Evolutionary conservation across 2,329 filamentous ascomycete species (phyloP), one percentile per base, ranked within the genome.

Genomic region (Penicillium sp.): DNA sequence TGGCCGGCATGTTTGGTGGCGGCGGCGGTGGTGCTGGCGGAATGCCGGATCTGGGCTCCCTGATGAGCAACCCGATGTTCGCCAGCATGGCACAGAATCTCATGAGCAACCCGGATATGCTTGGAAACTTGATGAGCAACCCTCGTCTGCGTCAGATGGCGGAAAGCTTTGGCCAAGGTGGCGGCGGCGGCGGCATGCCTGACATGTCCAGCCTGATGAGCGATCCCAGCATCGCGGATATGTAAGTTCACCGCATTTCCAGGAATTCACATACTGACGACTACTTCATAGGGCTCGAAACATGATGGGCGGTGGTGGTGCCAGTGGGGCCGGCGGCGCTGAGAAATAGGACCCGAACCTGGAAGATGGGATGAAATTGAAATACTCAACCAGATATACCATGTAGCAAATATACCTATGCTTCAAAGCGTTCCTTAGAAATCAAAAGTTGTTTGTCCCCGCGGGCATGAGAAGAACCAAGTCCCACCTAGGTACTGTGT

Each of bases 41-140:
- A 46, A 93, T 95, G 87, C 90, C 91, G 11, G 92, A 97, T 70
- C 77, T 99, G 19, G 75, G 82, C 56, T 82, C 82, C 56, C 84
- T 99, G 70, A 95, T 97, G 90, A 90, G 78, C 77, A 99, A 97
- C 77, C 93, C 93, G 48, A 97, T 97, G 93, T 95, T 99, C 75
- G 83, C 90, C 42, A 88, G 81, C 75, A 96, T 97, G 90, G 93
- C 93, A 4, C 89, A 96, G 77, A 95, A 89, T 72, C 74, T 99
- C 47, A 97, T 97, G 93, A 89, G 84, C 74, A 96, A 99, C 75
- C 93, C 93, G 0, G 88, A 95, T 9, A 83, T 91, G 77, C 87
- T 97, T 83, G 81, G 78, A 68, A 93, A 90, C 70, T 74, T 99
- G 50, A 95, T 99, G 91, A 89, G 78, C 78, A 97, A 99, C 77